Conservation (phyloP, 2,329 filamentous ascomycete genomes). For the Fusarium pilosicola region DNA sequence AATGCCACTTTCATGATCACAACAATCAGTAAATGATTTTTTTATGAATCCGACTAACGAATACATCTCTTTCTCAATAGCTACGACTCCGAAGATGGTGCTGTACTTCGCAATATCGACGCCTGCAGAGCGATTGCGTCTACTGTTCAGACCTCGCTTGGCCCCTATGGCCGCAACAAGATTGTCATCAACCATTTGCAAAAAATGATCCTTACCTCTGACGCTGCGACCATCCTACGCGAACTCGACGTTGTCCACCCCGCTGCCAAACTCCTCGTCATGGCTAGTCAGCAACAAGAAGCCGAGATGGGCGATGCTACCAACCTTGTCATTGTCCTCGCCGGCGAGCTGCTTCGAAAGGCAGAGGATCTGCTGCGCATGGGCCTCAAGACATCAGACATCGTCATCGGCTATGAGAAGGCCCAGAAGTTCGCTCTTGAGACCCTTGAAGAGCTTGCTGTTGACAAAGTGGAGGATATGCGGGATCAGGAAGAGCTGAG, state of each 20-base stretch:
- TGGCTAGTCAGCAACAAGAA: slow-evolving; percentile 99
- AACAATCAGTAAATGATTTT: not conserved
- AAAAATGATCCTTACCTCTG: slow-evolving; percentile 99
- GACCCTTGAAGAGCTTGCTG: slow-evolving; percentile 84
- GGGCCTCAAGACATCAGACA: slow-evolving; percentile 98
- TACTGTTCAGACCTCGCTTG: slow-evolving; percentile 96
- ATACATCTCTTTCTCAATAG: slow-evolving; percentile 58
- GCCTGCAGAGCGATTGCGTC: slow-evolving; percentile 95
- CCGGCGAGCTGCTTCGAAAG: slow-evolving; percentile 95
- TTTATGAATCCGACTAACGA: not conserved
- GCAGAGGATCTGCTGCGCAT: slow-evolving; percentile 96
- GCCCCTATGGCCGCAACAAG: slow-evolving; percentile 98
- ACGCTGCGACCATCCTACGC: slow-evolving; percentile 95
- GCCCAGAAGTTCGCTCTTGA: slow-evolving; percentile 90
- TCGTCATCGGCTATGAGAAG: slow-evolving; percentile 94
- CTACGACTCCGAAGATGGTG: slow-evolving; percentile 99
- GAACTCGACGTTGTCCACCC: slow-evolving; percentile 99
- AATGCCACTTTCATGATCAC: slow-evolving; percentile 6
- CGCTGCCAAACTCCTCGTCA: slow-evolving; percentile 95
- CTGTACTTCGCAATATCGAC: slow-evolving; percentile 97
- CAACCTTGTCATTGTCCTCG: slow-evolving; percentile 95
- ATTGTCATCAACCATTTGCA: slow-evolving; percentile 99
- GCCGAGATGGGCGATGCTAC: slow-evolving; percentile 99
- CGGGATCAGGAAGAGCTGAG: slow-evolving; percentile 83
- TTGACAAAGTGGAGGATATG: slow-evolving; percentile 91